Evolutionary conservation across 257 asterid genomes (phyloP).

Genomic region (Solanum etuberosum): DNA sequence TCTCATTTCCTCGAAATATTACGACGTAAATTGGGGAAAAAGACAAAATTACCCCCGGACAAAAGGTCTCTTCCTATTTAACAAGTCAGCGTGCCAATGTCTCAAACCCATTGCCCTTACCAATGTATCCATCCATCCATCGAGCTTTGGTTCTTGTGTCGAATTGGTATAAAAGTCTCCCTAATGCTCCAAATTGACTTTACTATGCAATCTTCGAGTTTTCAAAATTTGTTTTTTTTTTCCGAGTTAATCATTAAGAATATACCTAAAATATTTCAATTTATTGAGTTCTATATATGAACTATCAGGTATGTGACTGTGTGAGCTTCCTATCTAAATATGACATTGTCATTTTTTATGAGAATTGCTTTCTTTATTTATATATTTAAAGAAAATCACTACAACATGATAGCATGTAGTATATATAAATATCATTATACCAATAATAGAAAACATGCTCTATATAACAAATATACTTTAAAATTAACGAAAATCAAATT

Average conservation of each 20-base stretch:
- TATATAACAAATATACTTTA: not conserved
- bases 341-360: not conserved
- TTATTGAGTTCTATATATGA: too few species aligned
- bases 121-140: not conserved
- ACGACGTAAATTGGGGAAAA: not conserved
- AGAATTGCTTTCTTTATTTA: too few species aligned
- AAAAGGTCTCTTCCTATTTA: not conserved
- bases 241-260: not conserved
- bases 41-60: not conserved
- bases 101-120: not conserved
- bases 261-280: too few species aligned
- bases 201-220: not conserved
- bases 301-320: too few species aligned
- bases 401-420: not conserved
- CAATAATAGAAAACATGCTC: too few species aligned
- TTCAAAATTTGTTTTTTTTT: not conserved
- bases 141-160: not conserved
- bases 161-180: not conserved
- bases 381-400: too few species aligned
- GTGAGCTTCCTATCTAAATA: too few species aligned
- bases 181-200: not conserved
- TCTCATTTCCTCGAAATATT: too few species aligned
- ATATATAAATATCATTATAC: not conserved
- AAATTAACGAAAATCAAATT: too few species aligned
- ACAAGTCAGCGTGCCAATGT: not conserved